Evolutionary conservation across 2,329 filamentous ascomycete species (phyloP), one percentile per base, ranked within the genome.

Genomic region (Xylaria sp.): DNA sequence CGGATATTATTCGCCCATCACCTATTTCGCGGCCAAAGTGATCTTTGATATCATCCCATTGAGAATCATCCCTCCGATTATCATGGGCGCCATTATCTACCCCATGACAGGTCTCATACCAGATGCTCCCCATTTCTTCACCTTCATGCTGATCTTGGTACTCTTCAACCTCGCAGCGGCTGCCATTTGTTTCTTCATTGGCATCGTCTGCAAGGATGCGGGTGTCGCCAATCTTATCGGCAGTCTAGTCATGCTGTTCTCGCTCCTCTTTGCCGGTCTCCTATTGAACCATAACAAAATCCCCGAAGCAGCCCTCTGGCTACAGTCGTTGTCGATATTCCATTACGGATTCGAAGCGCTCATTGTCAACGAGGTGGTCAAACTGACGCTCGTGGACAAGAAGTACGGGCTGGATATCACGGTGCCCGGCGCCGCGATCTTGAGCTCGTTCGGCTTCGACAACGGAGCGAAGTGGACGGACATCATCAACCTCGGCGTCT

Each of bases 341-440:
- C 94, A 99, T 73, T 99, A 96, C 71, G 93, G 89, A 4, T 97
- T 97, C 68, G 94, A 99, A 79, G 90, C 91, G 1, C 83, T 99
- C 11, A 96, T 97, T 64, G 94, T 99, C 68, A 99, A 97, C 71
- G 94, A 99, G 77, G 95, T 97, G 52, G 87, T 91, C 30, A 91
- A 91, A 69, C 80, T 99, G 49, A 93, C 90, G 0, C 83, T 99
- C 30, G 85, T 95, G 48, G 94, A 99, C 73, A 88, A 94, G 74
- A 95, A 97, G 75, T 97, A 96, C 65, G 94, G 94, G 4, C 83
- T 99, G 4, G 92, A 97, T 70, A 99, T 99, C 64, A 93, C 94
- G 55, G 92, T 99, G 0, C 94, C 94, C 0, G 94, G 94, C 39
- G 92, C 93, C 0, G 91, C 92, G 0, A 99, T 99, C 66, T 77